Percentiles rank a stretch among this genome's conserved stretches.
Conservation (phyloP, 768 basidiomycete genomes). For the Exidia glandulosa region DNA sequence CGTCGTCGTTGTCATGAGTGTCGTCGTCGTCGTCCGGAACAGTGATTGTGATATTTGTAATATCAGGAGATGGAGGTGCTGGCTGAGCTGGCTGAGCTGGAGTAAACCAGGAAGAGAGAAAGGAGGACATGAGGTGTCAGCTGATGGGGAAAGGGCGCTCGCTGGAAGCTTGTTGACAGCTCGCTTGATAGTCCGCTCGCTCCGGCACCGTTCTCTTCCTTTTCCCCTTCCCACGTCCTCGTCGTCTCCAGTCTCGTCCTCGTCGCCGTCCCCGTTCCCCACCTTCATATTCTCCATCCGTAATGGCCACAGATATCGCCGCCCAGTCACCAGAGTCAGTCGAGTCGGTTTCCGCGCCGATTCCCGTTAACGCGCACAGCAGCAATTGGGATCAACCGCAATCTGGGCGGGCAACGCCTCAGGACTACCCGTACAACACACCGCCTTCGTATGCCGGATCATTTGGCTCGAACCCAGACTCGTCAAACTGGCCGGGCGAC, state of each 20-base stretch:
- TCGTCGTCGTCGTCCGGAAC: background rate
- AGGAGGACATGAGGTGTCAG: background rate
- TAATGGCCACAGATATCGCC: background rate
- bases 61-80: background rate
- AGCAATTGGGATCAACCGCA: background rate
- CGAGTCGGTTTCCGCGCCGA: background rate
- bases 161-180: no score
- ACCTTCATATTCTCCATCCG: background rate
- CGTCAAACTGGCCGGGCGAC: background rate
- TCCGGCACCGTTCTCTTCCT: background rate
- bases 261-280: background rate
- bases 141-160: background rate
- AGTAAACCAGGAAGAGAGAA: background rate
- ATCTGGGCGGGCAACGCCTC: background rate
- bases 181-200: no score
- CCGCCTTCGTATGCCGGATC: background rate
- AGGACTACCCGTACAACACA: background rate
- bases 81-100: background rate
- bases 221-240: background rate
- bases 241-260: background rate
- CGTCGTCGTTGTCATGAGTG: conserved; percentile 26
- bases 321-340: background rate
- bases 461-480: background rate
- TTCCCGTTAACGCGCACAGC: background rate
- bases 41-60: no score